Evolutionary conservation across 208 protist species (phyloP), one percentile per base, ranked within the genome.

Genomic region (Wallacemonas sp.): DNA sequence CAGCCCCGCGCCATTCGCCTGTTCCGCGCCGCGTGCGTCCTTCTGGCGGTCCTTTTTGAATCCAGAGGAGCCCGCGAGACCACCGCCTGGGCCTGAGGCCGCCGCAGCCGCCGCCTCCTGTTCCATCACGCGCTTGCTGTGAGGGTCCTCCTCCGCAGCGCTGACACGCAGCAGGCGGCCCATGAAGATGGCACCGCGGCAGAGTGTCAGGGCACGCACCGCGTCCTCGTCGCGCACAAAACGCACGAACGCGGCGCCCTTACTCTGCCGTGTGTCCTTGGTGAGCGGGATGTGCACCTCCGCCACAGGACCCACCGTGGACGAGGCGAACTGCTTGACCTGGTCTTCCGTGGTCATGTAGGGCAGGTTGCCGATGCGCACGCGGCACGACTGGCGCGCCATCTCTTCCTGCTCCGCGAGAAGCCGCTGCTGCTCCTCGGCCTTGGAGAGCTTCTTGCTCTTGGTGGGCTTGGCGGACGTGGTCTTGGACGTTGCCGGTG

Each of bases 351-450:
- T 98, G 4, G 88, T 83, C n/a, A 80, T 71, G 80, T 93, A 99
- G 0, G 97, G 78, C n/a, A 99, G 77, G 80, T 99, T 99, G 49
- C 83, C 79, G 14, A 99, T 68, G 36, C 96, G 97, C 23, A 99
- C 66, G n/a, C 98, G 90, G 23, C 88, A 89, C 4, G 87, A 86
- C 41, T 96, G 80, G 2, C 66, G 77, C 6, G 87, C 85, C 33
- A 87, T 68, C 19, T 76, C 81, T 24, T 79, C 73, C 52, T 82
- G 64, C 38, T 72, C 33, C n/a, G 44, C 36, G 2, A 44, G 21
- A 1, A 34, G 26, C 16, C 29, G 43, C 26, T 54, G 19, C 52
- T 30, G 41, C 21, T 33, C 36, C 11, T 30, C 21, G 16, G 66
- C 23, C 1, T 44, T 30, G 29, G 21, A 19, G 54, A 17, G 17